Evolutionary conservation across 352 stramenopile genomes (phyloP).

Genomic region (Pythium aquatile): DNA sequence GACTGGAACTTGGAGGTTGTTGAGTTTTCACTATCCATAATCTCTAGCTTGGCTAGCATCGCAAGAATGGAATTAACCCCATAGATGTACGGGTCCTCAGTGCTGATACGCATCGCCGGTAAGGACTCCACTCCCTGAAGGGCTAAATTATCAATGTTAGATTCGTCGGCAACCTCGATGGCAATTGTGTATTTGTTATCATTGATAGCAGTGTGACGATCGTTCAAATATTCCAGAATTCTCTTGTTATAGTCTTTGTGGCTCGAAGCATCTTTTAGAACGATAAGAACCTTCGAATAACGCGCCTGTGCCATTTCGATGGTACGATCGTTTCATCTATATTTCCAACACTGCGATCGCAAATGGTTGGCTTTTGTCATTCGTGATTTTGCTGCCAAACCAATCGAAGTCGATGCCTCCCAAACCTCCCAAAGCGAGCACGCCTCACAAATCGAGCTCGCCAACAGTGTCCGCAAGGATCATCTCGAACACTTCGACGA

Average conservation of each 20-base stretch:
- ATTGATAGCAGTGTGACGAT: background rate
- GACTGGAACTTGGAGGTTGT: no score
- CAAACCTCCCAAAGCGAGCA: no score
- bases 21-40: no score
- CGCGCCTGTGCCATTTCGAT: no score
- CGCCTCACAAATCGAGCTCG: no score
- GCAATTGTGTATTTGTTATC: slow-evolving; percentile 1
- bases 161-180: background rate
- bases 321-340: no score
- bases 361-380: no score
- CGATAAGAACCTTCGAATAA: no score
- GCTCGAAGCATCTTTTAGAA: background rate
- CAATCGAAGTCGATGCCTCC: no score
- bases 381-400: background rate
- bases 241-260: background rate
- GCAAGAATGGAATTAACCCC: background rate
- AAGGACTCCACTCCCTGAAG: background rate
- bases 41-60: background rate
- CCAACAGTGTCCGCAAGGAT: background rate
- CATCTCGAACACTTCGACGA: background rate
- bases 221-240: background rate
- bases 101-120: background rate
- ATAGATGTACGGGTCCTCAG: background rate
- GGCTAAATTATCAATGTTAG: background rate
- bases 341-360: no score